Evolutionary conservation across 768 basidiomycete genomes (phyloP).

Genomic region (Imleria badia): DNA sequence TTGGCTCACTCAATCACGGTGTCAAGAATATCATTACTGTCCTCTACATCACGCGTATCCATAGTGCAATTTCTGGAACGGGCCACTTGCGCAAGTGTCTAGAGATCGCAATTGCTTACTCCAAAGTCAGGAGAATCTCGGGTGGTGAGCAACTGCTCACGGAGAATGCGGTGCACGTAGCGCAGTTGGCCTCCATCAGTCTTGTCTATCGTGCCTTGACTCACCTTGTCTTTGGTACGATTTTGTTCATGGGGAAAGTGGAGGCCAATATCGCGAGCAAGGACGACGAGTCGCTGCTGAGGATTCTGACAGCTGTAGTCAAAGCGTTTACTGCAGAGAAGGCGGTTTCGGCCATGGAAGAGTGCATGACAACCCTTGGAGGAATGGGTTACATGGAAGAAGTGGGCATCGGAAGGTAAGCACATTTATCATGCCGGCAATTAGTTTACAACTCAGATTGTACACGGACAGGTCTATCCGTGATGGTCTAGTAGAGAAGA

Average conservation of each 20-base stretch:
- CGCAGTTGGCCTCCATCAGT: conserved; percentile 58
- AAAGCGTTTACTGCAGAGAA: conserved; percentile 73
- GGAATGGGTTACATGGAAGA: conserved; percentile 87
- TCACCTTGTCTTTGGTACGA: conserved; percentile 61
- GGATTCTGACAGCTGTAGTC: conserved; percentile 65
- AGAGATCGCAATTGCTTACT: conserved; percentile 63
- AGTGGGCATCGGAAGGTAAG: conserved; percentile 61
- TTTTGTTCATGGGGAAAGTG: conserved; percentile 56
- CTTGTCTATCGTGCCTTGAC: conserved; percentile 64
- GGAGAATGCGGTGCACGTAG: conserved; percentile 62
- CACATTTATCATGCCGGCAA: not conserved
- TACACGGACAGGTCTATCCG: conserved; percentile 46
- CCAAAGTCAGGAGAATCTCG: conserved; percentile 55
- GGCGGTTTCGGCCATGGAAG: conserved; percentile 62
- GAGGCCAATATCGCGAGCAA: conserved; percentile 53
- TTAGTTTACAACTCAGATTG: not conserved
- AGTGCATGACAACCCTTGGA: conserved; percentile 71
- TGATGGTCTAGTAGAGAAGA: conserved; percentile 74
- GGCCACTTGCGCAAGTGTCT: conserved; percentile 63
- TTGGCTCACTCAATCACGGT: conserved; percentile 59
- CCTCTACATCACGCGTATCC: conserved; percentile 74
- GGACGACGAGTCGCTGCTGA: conserved; percentile 52
- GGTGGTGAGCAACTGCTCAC: conserved; percentile 49
- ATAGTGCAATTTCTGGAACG: conserved; percentile 57
- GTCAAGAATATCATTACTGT: conserved; percentile 68